Evolutionary conservation across 1,284 basidiomycete species (phyloP), one percentile per base, ranked within the genome.

Genomic region (Wallemia hederae): DNA sequence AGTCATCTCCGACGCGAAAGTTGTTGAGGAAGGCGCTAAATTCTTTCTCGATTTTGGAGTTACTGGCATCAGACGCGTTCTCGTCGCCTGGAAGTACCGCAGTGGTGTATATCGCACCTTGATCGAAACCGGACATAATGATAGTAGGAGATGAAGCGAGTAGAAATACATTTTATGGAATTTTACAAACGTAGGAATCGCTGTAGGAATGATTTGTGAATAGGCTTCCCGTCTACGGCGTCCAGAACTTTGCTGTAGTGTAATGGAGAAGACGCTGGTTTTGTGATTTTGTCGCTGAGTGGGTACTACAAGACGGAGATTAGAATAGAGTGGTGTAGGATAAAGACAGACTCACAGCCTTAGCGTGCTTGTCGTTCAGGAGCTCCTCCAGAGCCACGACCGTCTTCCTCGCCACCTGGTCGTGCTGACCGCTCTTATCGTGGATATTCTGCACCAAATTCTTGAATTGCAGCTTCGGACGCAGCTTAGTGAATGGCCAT

Each of bases 1-100:
- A 94, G 67, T 87, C 83, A 65, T 83, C 83, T 11, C 84, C 85
- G 56, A 91, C 77, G 64, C 89, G 80, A 72, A 85, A 96, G 62
- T 82, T 80, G 34, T 83, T 76, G 60, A 96, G 74, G 70, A 96
- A 96, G 57, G 91, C 82, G 60, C 82, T 76, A 39, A 96, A 77
- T 49, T 81, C 75, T 65, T 78, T 80, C 68, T 91, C 87, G 0
- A 80, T 80, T 67, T 86, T 82, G 15, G 62, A 62, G 62, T 9
- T 9, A 7, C 14, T 15, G 3, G 3, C 17, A 5, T 58, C 1
- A 86, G 81, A 1, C 83, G 81, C 0, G 78, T 76, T 55, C 87
- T 83, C 28, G 74, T 70, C 9, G 78, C 63, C 19, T 59, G 59
- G 78, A 64, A 84, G 79, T 0, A 86, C 80, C 27, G 81, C 76